These are phyloP conservation scores for Amphicarpaea edgeworthii DNA, from an alignment of 306 rosid genomes.

Conservation along the genomic window DNA sequence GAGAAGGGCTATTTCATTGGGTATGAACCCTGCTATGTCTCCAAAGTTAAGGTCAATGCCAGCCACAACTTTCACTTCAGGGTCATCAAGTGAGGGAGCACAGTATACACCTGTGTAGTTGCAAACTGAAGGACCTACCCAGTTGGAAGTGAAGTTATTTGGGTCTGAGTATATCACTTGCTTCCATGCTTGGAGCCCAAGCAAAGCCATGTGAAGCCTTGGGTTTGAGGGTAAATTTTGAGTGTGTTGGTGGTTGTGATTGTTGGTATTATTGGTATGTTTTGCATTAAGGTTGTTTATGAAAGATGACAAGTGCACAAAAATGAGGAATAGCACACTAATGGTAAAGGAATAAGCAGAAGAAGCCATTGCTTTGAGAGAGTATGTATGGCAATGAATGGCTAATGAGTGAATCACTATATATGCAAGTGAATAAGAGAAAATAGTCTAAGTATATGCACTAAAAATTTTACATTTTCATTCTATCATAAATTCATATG, in stretches of 20 bases:
- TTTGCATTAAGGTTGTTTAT: slow-evolving; percentile 63
- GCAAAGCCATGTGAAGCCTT: slow-evolving; percentile 70
- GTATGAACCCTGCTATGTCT: slow-evolving; percentile 90
- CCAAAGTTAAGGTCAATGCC: slow-evolving; percentile 83
- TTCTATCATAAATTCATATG: neutral
- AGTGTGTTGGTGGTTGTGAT: slow-evolving; percentile 26
- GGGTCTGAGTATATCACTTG: slow-evolving; percentile 85
- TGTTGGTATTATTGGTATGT: slow-evolving; percentile 46
- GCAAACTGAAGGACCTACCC: slow-evolving; percentile 89
- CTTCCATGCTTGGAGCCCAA: slow-evolving; percentile 93
- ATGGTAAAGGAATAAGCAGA: slow-evolving; percentile 46
- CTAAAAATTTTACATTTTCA: neutral
- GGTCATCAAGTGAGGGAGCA: slow-evolving; percentile 67
- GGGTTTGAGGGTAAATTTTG: slow-evolving; percentile 52
- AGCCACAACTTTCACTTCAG: slow-evolving; percentile 67
- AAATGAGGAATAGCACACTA: slow-evolving; percentile 46
- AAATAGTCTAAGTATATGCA: neutral
- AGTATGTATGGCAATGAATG: slow-evolving; percentile 30
- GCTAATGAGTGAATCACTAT: slow-evolving; percentile 47
- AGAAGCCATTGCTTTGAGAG: slow-evolving; percentile 64
- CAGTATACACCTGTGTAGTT: slow-evolving; percentile 76
- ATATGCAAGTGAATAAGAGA: slow-evolving; percentile 37
- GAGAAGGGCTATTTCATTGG: slow-evolving; percentile 74
- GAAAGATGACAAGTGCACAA: slow-evolving; percentile 56
- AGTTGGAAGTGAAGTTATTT: slow-evolving; percentile 66